These are phyloP conservation scores for Solanum chaucha DNA, from an alignment of 257 asterid species.

Conservation along the genomic window DNA sequence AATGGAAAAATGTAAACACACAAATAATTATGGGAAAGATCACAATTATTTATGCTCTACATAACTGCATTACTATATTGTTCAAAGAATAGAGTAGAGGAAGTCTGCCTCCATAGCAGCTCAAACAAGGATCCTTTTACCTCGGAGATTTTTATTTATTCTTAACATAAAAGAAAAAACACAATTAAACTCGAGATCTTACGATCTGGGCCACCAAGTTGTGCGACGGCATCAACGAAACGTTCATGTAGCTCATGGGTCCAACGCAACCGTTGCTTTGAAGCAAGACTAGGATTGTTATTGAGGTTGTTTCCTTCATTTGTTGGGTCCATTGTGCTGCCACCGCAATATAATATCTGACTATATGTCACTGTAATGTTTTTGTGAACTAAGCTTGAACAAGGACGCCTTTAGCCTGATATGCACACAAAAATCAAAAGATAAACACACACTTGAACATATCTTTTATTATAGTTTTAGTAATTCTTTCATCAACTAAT, in stretches of 20 bases:
- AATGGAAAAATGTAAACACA: background rate
- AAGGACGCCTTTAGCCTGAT: background rate
- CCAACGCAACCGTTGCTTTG: slow-evolving; percentile 96
- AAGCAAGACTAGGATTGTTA: slow-evolving; percentile 60
- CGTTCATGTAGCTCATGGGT: slow-evolving; percentile 94
- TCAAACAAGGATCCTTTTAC: background rate
- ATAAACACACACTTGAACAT: background rate
- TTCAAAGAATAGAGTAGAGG: background rate
- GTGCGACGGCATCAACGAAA: slow-evolving; percentile 93
- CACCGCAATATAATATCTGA: slow-evolving; percentile 29
- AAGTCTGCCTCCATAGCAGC: background rate
- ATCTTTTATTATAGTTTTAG: background rate
- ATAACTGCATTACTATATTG: background rate
- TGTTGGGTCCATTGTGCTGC: slow-evolving; percentile 43
- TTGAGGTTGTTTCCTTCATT: slow-evolving; percentile 41
- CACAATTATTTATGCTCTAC: background rate
- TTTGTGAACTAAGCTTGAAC: slow-evolving; percentile 33
- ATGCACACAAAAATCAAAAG: background rate
- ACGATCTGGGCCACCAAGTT: slow-evolving; percentile 99
- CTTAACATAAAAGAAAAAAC: background rate
- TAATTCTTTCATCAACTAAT: background rate
- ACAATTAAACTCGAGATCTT: slow-evolving; percentile 20
- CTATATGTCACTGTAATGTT: slow-evolving; percentile 8
- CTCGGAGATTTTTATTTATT: background rate
- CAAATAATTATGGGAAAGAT: background rate